Evolutionary conservation across 371 early-diverging fungal species (phyloP), one percentile per base, ranked within the genome.

Genomic region (Mortierella sp.): DNA sequence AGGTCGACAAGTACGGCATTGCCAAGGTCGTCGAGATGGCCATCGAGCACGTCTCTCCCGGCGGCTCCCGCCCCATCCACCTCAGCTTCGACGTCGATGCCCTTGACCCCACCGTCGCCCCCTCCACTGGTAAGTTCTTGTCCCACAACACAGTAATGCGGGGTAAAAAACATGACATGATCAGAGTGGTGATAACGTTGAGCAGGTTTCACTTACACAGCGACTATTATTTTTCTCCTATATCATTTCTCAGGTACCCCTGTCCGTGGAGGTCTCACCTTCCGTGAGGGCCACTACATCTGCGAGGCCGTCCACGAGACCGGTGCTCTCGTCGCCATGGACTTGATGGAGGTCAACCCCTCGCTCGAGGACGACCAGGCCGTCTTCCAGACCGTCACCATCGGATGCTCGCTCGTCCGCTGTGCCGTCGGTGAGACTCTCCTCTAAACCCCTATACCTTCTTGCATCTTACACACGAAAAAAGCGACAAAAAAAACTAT

Each of bases 11-110:
- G 79, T 95, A 96, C 88, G 99, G 99, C 16, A 98, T 99, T 82
- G 97, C 97, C 74, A 92, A 93, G 79, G 96, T 99, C n/a, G 94
- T 99, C 63, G 97, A 98, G 73, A 96, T 97, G 96, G 98, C 98
- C 51, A 83, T 98, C 73, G 96, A 98, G 77, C 95, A 96, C 74
- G 95, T 99, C 79, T 95, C 96, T 83, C 95, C 94, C 46, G 91
- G 95, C 76, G 89, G 93, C 48, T 91, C 95, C 60, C 90, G 90
- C 51, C 99, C 99, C 44, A 95, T 98, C 81, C 98, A 98, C 87
- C 89, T 98, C 70, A 94, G 94, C 85, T 98, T 96, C 81, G 99
- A 99, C 87, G 98, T 99, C 24, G 99, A 99, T 89, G 99, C 96
- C 12, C 90, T 99, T 41, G 98, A 99, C 88, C 98, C 99, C 29